Percentiles rank a stretch among this genome's conserved stretches.
Conservation (phyloP, 805 yeast species). For the Suhomyces sp. region DNA sequence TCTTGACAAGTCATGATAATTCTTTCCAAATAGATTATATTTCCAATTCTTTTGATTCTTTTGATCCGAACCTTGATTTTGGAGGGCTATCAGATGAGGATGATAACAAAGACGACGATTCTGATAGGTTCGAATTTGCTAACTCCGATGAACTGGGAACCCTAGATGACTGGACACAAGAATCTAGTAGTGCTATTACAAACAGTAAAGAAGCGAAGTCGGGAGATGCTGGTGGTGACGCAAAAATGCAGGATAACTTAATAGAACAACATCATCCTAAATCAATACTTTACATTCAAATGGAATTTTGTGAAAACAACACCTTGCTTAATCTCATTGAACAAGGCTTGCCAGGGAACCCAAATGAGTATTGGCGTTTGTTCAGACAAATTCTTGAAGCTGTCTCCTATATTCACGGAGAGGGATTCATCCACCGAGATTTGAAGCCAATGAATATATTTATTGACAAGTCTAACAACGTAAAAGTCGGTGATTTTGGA, state of each 20-base stretch:
- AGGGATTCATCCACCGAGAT: slow-evolving; percentile 94
- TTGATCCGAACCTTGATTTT: slow-evolving; percentile 58
- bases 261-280: too few species aligned
- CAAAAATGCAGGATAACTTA: too few species aligned
- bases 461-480: slow-evolving; percentile 83
- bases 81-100: slow-evolving; percentile 37
- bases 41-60: slow-evolving; percentile 57
- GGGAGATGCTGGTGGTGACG: too few species aligned
- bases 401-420: slow-evolving; percentile 83
- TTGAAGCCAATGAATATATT: slow-evolving; percentile 94
- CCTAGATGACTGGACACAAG: slow-evolving; percentile 3
- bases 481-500: slow-evolving; percentile 97
- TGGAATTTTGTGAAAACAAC: slow-evolving; percentile 98
- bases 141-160: slow-evolving; percentile 17
- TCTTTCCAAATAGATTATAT: slow-evolving; percentile 60
- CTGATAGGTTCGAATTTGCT: slow-evolving; percentile 34
- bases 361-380: slow-evolving; percentile 86
- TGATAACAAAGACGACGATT: slow-evolving; percentile 25
- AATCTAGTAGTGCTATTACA: slow-evolving; percentile 1
- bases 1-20: slow-evolving; percentile 17
- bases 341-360: slow-evolving; percentile 63
- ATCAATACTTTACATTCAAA: slow-evolving; percentile 87
- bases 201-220: not conserved
- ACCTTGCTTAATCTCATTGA: slow-evolving; percentile 81
- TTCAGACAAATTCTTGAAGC: slow-evolving; percentile 89